phyloP scores from a whole-genome alignment of 2,329 filamentous ascomycete genomes.

The Zelopaecilomyces penicillatus region DNA sequence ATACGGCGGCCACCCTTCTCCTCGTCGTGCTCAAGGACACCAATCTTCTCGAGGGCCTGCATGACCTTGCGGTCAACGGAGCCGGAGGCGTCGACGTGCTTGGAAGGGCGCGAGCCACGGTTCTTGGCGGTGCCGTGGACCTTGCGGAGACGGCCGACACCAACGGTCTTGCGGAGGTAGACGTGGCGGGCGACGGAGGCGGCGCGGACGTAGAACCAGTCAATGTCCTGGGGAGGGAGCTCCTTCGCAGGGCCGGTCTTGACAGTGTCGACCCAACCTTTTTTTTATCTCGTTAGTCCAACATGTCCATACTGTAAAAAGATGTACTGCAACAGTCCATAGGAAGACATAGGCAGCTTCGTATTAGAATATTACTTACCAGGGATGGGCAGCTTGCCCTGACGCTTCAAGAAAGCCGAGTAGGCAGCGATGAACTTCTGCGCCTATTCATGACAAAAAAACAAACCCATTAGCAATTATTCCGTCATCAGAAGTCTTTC shows the following conservation, averaged over 20 bases:
- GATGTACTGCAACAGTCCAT: background rate
- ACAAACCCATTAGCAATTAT: conserved; percentile 55
- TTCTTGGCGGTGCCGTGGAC: conserved; percentile 96
- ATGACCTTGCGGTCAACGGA: conserved; percentile 95
- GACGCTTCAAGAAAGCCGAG: conserved; percentile 83
- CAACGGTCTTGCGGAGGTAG: conserved; percentile 99
- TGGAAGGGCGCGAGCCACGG: conserved; percentile 81
- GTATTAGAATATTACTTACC: conserved; percentile 47
- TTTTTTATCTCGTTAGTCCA: conserved; percentile 24
- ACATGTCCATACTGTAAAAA: background rate
- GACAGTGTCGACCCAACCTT: conserved; percentile 98
- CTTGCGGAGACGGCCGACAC: conserved; percentile 95
- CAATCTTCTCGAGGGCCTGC: conserved; percentile 98
- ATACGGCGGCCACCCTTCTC: conserved; percentile 98
- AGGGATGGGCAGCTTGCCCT: conserved; percentile 86
- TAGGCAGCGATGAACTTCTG: conserved; percentile 86
- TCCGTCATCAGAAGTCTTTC: conserved; percentile 67
- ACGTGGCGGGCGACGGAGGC: conserved; percentile 95
- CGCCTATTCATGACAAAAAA: conserved; percentile 46
- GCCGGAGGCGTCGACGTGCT: conserved; percentile 94
- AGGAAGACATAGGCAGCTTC: background rate
- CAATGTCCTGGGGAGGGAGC: conserved; percentile 93
- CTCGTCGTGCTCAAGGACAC: conserved; percentile 94
- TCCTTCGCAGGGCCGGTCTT: conserved; percentile 97
- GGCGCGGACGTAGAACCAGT: conserved; percentile 92